Base-by-base conservation (phyloP, 257 asterid species). In the Solanum tacnaense region DNA sequence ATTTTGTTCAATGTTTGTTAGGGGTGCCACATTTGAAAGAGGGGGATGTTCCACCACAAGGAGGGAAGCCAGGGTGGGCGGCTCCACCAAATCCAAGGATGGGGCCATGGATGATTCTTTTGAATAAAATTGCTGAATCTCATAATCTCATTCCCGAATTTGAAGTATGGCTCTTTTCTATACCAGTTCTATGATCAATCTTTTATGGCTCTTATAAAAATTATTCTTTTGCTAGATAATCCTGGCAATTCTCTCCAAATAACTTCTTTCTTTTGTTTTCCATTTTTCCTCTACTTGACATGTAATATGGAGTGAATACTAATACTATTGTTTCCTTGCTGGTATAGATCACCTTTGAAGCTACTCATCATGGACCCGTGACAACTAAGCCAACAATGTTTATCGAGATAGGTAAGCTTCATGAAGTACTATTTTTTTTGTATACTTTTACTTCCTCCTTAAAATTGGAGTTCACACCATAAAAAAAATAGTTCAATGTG, bases 311-410 rank as follows among this genome's bases (percentile, higher is more conserved):
- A 25, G 36, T 29, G 39, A 20, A 58, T 58, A 20, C 67, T 81
- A 49, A 29, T 81, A 46, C 68, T 44, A 9, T 46, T 58, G 29
- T 90, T 23, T 87, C 86, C 35, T 81, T 68, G 83, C 91, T 86
- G 88, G 86, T 89, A 67, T 90, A 96, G 98, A 95, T 95, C 88
- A 95, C 98, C 15, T 86, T 96, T 62, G 98, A 95, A 93, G 98
- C 98, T 90, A 96, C 99, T 88, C 99, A 96, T 91, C 99, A 96
- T 79, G 99, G 99, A 79, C 99, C 99, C 70, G 84, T 96, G 91
- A 95, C 98, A 84, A 92, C 93, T 36, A 96, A 91, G 88, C 98
- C 99, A 13, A 92, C 98, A 36, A 94, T 96, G 99, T 96, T 96
- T 85, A 89, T 94, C 46, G 99, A 96, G 92, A 96, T 96, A 35